These are phyloP conservation scores for Wallemia ichthyophaga DNA, from an alignment of 1,284 basidiomycete genomes.

Conservation along the genomic window DNA sequence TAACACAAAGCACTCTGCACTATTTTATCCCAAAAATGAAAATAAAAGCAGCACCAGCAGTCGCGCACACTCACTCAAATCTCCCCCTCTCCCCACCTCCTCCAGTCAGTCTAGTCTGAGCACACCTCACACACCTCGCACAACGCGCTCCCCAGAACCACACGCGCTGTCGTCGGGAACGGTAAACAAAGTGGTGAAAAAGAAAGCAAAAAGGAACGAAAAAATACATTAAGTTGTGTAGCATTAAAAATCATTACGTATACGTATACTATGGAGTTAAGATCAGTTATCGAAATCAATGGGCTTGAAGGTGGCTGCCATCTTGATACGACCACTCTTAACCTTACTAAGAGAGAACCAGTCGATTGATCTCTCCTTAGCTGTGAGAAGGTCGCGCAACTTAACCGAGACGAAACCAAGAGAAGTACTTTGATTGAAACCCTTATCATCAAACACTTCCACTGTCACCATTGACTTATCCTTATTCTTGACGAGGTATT, in stretches of 20 bases:
- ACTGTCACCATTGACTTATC: constrained; percentile 12
- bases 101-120: no score
- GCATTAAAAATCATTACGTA: neutral
- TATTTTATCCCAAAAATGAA: neutral
- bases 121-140: no score
- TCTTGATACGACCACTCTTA: constrained; percentile 42
- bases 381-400: constrained; percentile 45
- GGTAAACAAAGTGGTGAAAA: no score
- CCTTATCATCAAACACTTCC: neutral
- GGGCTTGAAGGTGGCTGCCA: constrained; percentile 82
- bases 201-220: no score
- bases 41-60: no score
- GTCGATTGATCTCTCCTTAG: constrained; percentile 37
- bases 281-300: constrained; percentile 16
- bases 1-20: neutral
- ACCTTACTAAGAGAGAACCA: constrained; percentile 65
- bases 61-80: neutral
- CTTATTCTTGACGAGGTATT: constrained; percentile 72
- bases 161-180: no score
- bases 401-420: constrained; percentile 17
- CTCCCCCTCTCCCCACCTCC: neutral
- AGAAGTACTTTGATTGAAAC: neutral
- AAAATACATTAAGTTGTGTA: no score
- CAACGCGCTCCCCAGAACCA: no score
- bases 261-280: no score